Evolutionary conservation across 2,329 filamentous ascomycete species (phyloP).

Genomic region (Aspergillus carbonarius): DNA sequence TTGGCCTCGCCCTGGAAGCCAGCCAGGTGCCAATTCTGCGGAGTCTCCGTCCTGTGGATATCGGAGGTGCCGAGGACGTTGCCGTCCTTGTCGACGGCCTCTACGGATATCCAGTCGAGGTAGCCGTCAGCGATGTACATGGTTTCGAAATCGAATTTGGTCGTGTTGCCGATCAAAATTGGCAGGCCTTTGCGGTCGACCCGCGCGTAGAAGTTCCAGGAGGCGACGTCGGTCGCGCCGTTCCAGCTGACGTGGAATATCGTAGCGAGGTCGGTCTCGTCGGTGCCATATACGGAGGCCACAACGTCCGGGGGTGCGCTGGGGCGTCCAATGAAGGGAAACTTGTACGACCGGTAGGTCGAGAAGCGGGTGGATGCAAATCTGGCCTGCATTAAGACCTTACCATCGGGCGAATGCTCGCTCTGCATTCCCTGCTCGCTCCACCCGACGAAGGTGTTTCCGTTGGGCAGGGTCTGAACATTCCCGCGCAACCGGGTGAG

Average conservation of each 20-base stretch:
- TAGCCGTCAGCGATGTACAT: slow-evolving; percentile 32
- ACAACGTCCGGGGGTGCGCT: slow-evolving; percentile 32
- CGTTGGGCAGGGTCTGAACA: slow-evolving; percentile 35
- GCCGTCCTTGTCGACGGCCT: slow-evolving; percentile 28
- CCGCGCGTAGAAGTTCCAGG: slow-evolving; percentile 37
- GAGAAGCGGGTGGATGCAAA: slow-evolving; percentile 36
- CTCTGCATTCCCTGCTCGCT: slow-evolving; percentile 37
- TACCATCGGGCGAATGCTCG: slow-evolving; percentile 37
- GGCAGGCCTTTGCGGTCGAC: slow-evolving; percentile 21
- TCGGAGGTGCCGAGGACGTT: slow-evolving; percentile 30
- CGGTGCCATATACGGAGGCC: slow-evolving; percentile 32
- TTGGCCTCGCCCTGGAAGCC: slow-evolving; percentile 26
- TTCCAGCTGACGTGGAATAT: slow-evolving; percentile 47
- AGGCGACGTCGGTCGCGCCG: slow-evolving; percentile 49
- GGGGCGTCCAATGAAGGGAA: slow-evolving; percentile 36
- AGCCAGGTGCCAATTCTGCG: slow-evolving; percentile 31
- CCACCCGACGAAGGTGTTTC: slow-evolving; percentile 41
- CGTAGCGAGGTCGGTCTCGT: slow-evolving; percentile 22
- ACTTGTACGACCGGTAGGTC: slow-evolving; percentile 45
- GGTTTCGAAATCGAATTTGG: slow-evolving; percentile 40
- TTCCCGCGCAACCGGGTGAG: slow-evolving; percentile 39
- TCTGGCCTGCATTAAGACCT: slow-evolving; percentile 36
- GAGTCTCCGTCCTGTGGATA: slow-evolving; percentile 25
- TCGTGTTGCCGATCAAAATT: slow-evolving; percentile 26
- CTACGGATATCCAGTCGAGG: slow-evolving; percentile 32